Conservation (phyloP, 108 stramenopile genomes). For the Aureococcus anophagefferens region DNA sequence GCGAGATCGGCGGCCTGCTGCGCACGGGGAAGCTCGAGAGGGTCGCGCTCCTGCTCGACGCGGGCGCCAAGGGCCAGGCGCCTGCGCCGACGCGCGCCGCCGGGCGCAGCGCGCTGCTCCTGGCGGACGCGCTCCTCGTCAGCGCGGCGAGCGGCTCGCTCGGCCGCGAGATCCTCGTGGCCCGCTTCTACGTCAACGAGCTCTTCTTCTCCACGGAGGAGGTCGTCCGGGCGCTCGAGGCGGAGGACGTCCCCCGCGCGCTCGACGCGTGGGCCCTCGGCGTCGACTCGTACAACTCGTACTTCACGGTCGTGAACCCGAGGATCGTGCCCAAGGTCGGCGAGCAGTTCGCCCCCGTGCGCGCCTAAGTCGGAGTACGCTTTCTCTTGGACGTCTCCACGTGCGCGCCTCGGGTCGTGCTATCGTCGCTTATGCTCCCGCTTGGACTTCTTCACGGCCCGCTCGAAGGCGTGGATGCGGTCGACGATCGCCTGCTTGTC, state of each 20-base stretch:
- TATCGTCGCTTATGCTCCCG: no score
- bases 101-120: slow-evolving; percentile 52
- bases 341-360: slow-evolving; percentile 49
- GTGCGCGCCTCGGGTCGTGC: no score
- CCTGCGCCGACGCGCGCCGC: slow-evolving; percentile 53
- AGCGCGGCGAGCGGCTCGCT: slow-evolving; percentile 51
- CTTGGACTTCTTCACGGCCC: no score
- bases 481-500: background rate
- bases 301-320: slow-evolving; percentile 53
- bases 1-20: slow-evolving; percentile 33
- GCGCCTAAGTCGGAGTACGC: no score
- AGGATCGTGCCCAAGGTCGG: slow-evolving; percentile 54
- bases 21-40: slow-evolving; percentile 12
- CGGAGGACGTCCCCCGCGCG: slow-evolving; percentile 31
- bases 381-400: no score
- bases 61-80: slow-evolving; percentile 15
- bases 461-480: no score
- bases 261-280: slow-evolving; percentile 58
- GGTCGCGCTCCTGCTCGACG: slow-evolving; percentile 32
- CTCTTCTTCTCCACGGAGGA: slow-evolving; percentile 37
- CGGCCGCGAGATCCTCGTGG: slow-evolving; percentile 46
- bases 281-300: slow-evolving; percentile 57
- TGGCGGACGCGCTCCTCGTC: slow-evolving; percentile 50
- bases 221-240: slow-evolving; percentile 34
- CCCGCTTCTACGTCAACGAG: slow-evolving; percentile 61